Evolutionary conservation across 1,139 yeast species (phyloP).

Genomic region (Geotrichum armillariae): DNA sequence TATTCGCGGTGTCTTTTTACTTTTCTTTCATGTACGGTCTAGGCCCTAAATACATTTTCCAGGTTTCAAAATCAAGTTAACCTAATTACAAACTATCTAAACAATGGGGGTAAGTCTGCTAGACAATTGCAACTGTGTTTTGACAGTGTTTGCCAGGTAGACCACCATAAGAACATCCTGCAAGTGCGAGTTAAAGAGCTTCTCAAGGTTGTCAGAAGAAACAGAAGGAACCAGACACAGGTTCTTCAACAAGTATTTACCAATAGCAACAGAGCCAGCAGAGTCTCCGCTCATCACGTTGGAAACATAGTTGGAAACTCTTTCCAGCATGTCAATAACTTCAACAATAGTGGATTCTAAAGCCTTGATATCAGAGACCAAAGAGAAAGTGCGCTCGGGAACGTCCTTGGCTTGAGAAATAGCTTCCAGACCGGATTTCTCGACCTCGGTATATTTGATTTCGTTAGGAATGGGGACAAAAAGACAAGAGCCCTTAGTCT

Average conservation of each 20-base stretch:
- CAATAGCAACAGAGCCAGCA: conserved; percentile 54
- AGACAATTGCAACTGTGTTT: conserved; percentile 80
- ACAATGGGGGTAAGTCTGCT: conserved; percentile 66
- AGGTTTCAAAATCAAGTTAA: too few relatives aligned
- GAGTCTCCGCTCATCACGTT: conserved; percentile 46
- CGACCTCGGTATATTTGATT: conserved; percentile 60
- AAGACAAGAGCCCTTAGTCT: conserved; percentile 60
- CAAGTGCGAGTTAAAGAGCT: conserved; percentile 67
- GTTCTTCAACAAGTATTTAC: conserved; percentile 64
- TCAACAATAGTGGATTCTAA: conserved; percentile 57
- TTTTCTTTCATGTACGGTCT: not conserved
- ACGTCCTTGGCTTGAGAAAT: conserved; percentile 40
- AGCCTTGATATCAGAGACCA: conserved; percentile 47
- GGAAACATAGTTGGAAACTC: conserved; percentile 50
- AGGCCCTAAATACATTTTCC: not conserved
- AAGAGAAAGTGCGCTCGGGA: conserved; percentile 39
- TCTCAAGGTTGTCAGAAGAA: conserved; percentile 57
- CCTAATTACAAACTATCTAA: too few relatives aligned
- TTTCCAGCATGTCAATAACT: conserved; percentile 59
- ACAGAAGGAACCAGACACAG: conserved; percentile 64
- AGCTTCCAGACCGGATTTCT: conserved; percentile 43
- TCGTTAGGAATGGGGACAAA: conserved; percentile 78
- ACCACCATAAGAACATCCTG: conserved; percentile 85
- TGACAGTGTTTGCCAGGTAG: conserved; percentile 79
- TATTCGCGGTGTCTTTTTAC: not conserved